Evolutionary conservation across 2,329 filamentous ascomycete species (phyloP).

Genomic region (Hypoxylon sp.): DNA sequence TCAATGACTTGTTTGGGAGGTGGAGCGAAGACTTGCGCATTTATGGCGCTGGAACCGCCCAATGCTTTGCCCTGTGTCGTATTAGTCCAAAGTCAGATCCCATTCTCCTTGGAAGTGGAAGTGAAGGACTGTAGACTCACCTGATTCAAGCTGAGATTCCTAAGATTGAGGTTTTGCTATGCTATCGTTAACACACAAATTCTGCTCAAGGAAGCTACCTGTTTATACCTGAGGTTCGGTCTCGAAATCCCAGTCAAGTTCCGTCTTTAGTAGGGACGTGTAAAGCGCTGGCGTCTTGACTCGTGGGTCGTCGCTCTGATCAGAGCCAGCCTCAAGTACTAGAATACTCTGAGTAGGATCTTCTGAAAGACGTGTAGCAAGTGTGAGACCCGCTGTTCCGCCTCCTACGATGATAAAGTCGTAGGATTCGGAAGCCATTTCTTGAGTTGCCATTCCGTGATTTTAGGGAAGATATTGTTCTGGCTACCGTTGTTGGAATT

Average conservation of each 20-base stretch:
- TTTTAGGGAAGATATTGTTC: too few relatives aligned
- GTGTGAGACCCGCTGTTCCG: slow-evolving; percentile 31
- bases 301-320: slow-evolving; percentile 8
- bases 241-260: slow-evolving; percentile 31
- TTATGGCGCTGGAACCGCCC: slow-evolving; percentile 43
- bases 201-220: neutral
- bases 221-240: slow-evolving; percentile 32
- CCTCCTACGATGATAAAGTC: slow-evolving; percentile 28
- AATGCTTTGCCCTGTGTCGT: slow-evolving; percentile 30
- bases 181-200: neutral
- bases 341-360: slow-evolving; percentile 8
- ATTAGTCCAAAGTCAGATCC: neutral
- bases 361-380: slow-evolving; percentile 21
- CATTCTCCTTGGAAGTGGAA: neutral
- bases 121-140: neutral
- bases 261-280: slow-evolving; percentile 6
- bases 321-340: slow-evolving; percentile 16
- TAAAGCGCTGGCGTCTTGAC: slow-evolving; percentile 27
- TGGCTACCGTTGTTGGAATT: too few relatives aligned
- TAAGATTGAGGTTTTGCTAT: slow-evolving; percentile 29
- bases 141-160: slow-evolving; percentile 36
- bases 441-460: neutral
- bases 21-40: slow-evolving; percentile 40
- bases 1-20: slow-evolving; percentile 35
- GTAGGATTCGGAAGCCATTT: neutral